A percentile compares a stretch with the other conserved stretches of the same genome.
These are phyloP conservation scores for Mycena sp. DNA, from an alignment of 1,284 basidiomycete genomes.

Conservation along the genomic window DNA sequence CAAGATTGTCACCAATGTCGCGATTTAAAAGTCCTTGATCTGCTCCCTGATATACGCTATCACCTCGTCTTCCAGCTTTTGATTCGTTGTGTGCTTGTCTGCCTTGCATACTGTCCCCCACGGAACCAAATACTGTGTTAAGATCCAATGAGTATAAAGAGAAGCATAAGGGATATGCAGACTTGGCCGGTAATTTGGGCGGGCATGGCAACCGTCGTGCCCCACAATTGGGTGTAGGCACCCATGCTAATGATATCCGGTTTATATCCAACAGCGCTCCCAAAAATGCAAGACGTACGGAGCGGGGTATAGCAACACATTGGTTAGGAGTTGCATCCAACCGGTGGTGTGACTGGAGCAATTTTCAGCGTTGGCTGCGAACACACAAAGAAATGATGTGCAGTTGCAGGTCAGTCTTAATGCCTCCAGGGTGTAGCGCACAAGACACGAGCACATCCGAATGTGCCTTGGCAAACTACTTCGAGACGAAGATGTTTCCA, in stretches of 20 bases:
- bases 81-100: neutral
- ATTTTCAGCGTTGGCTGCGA: neutral
- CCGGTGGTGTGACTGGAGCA: neutral
- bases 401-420: neutral
- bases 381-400: neutral
- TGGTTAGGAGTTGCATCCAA: neutral
- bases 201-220: neutral
- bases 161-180: neutral
- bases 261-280: neutral
- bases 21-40: neutral
- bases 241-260: neutral
- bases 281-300: neutral
- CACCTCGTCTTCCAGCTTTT: neutral
- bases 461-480: conserved; percentile 1
- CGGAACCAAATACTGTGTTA: neutral
- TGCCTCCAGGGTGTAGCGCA: conserved; percentile 2
- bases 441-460: neutral
- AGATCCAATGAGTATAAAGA: neutral
- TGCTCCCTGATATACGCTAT: neutral
- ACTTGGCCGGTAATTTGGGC: neutral
- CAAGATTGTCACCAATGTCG: too few species aligned
- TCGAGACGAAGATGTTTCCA: conserved; percentile 8
- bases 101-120: neutral
- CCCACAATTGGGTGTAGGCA: conserved; percentile 4
- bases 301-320: neutral